phyloP scores from a whole-genome alignment of 176 grass and related monocot genomes.

The Oryza officinalis region DNA sequence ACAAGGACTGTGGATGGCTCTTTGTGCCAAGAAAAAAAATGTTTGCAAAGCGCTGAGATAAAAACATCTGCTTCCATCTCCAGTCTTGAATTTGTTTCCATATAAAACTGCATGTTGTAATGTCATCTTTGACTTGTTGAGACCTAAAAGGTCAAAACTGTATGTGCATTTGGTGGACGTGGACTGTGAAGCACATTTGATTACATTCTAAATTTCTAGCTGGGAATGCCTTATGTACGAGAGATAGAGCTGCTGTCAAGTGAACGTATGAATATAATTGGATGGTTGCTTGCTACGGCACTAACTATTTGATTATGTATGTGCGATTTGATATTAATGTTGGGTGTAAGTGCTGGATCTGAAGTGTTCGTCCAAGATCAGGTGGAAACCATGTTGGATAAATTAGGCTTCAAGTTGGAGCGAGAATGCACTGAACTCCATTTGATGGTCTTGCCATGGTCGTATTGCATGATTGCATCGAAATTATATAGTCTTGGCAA shows the following conservation, averaged over 20 bases:
- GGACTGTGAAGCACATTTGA: background rate
- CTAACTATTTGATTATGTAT: background rate
- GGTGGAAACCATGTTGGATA: background rate
- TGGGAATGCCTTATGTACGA: background rate
- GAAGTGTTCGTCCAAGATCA: background rate
- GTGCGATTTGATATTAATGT: background rate
- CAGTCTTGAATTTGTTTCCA: background rate
- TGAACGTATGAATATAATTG: background rate
- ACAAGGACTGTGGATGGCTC: background rate
- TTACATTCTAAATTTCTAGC: background rate
- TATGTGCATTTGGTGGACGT: background rate
- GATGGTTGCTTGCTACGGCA: background rate
- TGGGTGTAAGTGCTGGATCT: background rate
- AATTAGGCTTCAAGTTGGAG: background rate
- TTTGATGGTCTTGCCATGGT: background rate
- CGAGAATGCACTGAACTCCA: background rate
- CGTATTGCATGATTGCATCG: background rate
- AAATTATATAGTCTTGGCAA: too few relatives aligned
- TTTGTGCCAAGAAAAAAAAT: background rate
- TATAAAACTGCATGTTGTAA: background rate
- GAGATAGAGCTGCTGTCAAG: background rate
- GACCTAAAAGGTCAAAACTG: background rate
- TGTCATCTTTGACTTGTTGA: background rate
- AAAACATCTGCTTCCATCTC: background rate
- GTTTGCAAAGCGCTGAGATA: constrained; percentile 1